Base-by-base conservation (phyloP, 768 basidiomycete genomes). In the Panus rudis region DNA sequence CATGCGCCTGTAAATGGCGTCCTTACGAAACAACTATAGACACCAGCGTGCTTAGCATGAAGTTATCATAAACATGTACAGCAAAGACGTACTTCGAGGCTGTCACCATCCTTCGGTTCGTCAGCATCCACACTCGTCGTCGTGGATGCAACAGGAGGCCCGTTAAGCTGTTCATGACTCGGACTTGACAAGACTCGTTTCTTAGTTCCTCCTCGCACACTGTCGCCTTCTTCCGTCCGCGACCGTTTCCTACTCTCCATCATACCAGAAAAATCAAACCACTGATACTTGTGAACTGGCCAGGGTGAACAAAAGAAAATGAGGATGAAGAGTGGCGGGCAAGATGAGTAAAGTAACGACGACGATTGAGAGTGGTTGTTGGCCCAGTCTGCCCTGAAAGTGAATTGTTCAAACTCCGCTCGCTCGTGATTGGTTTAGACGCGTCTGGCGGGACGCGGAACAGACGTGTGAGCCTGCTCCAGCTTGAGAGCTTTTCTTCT, bases 1-100 rank as follows among this genome's bases (percentile, higher is more conserved):
- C 59, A 61, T 61, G 19, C 57, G 48, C 37, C 59, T 46, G 37
- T 50, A 61, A 13, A 61, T 59, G n/a, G 59, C 59, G 34, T 61
- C 59, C 42, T 61, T 61, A 20, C 59, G 52, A 45, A 61, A 61
- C 32, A 52, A 26, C 59, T 61, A 24, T 16, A 33, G 4, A 11
- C n/a, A 42, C 0, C 32, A 16, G 14, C 19, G 24, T 11, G 39
- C 19, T 34, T 6, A 21, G 39, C 6, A 27, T 17, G n/a, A n/a
- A 23, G 16, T 6, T 6, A n/a, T 20, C 3, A 13, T 20, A 13
- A 27, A 26, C 13, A 19, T 30, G 22, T 19, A 39, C 22, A 31
- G 23, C 26, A 35, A 8, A 32, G 16, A 34, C 13, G 41, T 34
- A 61, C 59, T 56, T 61, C 59, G 14, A 61, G 48, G 40, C 48